Evolutionary conservation across 2,329 filamentous ascomycete species (phyloP).

Genomic region (Corynespora cassiicola): DNA sequence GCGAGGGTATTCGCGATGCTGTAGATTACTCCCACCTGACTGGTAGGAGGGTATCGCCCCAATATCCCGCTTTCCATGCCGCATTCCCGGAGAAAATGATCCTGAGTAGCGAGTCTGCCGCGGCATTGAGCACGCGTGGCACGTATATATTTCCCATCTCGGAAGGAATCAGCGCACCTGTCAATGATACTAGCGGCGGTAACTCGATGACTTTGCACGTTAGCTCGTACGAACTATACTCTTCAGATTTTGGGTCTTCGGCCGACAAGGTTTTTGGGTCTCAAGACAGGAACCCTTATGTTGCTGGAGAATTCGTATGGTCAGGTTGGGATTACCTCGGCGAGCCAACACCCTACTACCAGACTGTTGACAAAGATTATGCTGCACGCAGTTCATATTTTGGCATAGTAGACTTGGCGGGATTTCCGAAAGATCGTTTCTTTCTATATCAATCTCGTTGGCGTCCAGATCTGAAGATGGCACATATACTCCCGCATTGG

Average conservation of each 20-base stretch:
- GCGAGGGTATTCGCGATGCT: conserved; percentile 53
- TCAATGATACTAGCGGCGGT: conserved; percentile 44
- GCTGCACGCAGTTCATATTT: conserved; percentile 62
- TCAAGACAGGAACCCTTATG: conserved; percentile 58
- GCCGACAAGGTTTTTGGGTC: conserved; percentile 61
- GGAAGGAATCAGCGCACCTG: conserved; percentile 42
- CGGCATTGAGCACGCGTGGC: conserved; percentile 58
- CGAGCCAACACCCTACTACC: conserved; percentile 58
- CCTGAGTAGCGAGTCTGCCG: conserved; percentile 39
- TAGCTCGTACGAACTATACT: conserved; percentile 61
- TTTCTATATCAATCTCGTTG: conserved; percentile 63
- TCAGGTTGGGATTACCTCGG: conserved; percentile 60
- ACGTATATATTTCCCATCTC: conserved; percentile 62
- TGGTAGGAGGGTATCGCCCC: conserved; percentile 46
- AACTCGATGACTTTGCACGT: conserved; percentile 49
- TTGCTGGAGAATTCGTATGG: conserved; percentile 63
- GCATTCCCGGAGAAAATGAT: conserved; percentile 56
- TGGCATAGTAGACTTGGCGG: conserved; percentile 64
- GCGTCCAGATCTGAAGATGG: conserved; percentile 55
- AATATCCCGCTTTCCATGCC: conserved; percentile 54
- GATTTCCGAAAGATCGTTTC: conserved; percentile 64
- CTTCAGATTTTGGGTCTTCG: conserved; percentile 54
- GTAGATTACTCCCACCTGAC: conserved; percentile 33
- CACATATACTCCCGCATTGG: conserved; percentile 65
- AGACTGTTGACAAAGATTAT: too few species aligned